Base-by-base conservation (phyloP, 73 alveolate genomes). In the Tetrahymena malaccensis region DNA sequence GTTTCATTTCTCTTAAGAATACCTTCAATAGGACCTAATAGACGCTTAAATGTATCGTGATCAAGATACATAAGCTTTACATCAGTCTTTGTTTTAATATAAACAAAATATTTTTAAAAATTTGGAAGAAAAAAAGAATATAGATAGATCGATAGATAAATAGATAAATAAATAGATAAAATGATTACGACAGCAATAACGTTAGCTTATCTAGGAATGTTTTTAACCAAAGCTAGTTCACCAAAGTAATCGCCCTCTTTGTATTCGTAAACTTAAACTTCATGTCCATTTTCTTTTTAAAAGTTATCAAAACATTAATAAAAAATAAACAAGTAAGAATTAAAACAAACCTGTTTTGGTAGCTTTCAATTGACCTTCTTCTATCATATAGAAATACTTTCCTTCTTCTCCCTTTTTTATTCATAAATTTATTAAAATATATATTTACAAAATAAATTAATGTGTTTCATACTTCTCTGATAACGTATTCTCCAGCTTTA, bases 121-220 rank as follows among this genome's bases (percentile, higher is more conserved):
- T 35, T 35, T 9, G n/a, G n/a, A n/a, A n/a, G n/a, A n/a, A n/a
- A n/a, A 57, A n/a, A 57, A 21, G 35, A 4, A n/a, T 57, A 57
- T 57, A n/a, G 12, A 9, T 57, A 57, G n/a, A 27, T n/a, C n/a
- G n/a, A 1, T 58, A n/a, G 7, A 37, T 37, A 37, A 37, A 7
- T 40, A 27, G 37, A 70, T 11, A 70, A 25, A 70, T n/a, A 70
- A 6, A 56, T 21, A 50, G 16, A 40, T 22, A 9, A 15, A 19
- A 2, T 19, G 12, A 56, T 50, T 94, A 94, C 96, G 43, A 94
- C 94, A 34, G 99, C 99, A 33, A 97, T 95, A 43, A 98, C 98
- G 96, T 97, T 98, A 33, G 99, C 99, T 34, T 98, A 98, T 96
- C 99, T 97, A 10, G 99, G 99, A 85, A 98, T 98, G 93, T 98